A percentile compares a stretch with the other conserved stretches of the same genome.
Evolutionary conservation across 1,284 basidiomycete genomes (phyloP).

Genomic region (Cutaneotrichosporon arboriforme): DNA sequence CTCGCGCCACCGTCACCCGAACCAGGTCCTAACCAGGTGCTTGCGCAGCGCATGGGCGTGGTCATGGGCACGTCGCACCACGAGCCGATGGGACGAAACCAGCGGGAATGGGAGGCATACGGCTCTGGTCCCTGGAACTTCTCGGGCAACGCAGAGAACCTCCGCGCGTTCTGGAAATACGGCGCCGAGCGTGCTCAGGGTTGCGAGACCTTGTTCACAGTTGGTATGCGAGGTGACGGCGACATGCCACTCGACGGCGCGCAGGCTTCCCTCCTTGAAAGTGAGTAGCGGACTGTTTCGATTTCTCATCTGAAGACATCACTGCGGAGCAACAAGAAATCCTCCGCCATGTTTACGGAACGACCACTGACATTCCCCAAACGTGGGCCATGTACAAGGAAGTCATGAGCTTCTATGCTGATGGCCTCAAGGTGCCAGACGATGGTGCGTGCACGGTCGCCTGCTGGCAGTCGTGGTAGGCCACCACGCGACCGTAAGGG

Average conservation of each 20-base stretch:
- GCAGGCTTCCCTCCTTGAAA: constrained; percentile 8
- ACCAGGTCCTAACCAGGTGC: constrained; percentile 55
- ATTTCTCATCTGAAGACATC: constrained; percentile 36
- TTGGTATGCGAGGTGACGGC: constrained; percentile 32
- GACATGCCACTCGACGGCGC: constrained; percentile 23
- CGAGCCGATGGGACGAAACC: constrained; percentile 40
- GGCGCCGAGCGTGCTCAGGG: constrained; percentile 26
- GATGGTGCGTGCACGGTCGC: constrained; percentile 28
- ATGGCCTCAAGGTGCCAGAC: constrained; percentile 48
- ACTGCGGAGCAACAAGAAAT: constrained; percentile 60
- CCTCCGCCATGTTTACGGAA: constrained; percentile 54
- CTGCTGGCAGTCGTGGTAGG: too few species aligned
- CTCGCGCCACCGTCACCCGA: constrained; percentile 15
- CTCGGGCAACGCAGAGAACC: constrained; percentile 18
- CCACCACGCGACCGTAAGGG: too few species aligned
- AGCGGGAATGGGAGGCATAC: background rate
- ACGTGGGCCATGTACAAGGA: constrained; percentile 55
- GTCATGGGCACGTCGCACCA: constrained; percentile 57
- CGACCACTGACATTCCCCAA: constrained; percentile 54
- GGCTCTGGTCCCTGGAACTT: constrained; percentile 19
- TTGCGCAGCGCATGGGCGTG: constrained; percentile 63
- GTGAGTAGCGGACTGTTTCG: background rate
- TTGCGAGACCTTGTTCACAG: constrained; percentile 26
- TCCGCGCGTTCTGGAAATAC: constrained; percentile 28
- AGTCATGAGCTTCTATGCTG: constrained; percentile 62